These are phyloP conservation scores for Prunus fruticosa DNA, from an alignment of 306 rosid genomes.

Conservation along the genomic window DNA sequence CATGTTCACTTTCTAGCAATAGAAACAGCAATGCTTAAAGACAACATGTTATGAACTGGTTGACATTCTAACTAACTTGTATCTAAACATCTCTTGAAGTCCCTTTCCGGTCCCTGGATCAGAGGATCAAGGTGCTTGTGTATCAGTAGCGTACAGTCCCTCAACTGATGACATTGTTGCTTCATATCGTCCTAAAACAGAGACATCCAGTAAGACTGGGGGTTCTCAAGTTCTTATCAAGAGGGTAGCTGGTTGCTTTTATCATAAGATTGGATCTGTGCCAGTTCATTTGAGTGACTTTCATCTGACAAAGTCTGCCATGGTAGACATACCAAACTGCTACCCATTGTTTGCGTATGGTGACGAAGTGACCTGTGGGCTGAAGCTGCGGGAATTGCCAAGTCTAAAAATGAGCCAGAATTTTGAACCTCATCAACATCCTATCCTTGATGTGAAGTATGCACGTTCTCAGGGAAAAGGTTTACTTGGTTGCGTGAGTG, in stretches of 20 bases:
- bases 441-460: conserved; percentile 19
- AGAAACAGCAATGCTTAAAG: not conserved
- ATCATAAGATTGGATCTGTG: not conserved
- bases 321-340: conserved; percentile 3
- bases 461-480: conserved; percentile 5
- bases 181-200: conserved; percentile 7
- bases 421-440: conserved; percentile 18
- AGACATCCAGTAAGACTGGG: not conserved
- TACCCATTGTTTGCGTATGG: conserved; percentile 11
- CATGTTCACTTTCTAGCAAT: not conserved
- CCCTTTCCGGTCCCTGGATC: conserved; percentile 9
- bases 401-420: conserved; percentile 8
- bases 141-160: conserved; percentile 10
- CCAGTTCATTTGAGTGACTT: not conserved
- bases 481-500: conserved; percentile 12
- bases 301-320: conserved; percentile 10
- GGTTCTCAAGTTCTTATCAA: conserved; percentile 20
- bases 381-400: conserved; percentile 14
- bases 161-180: conserved; percentile 18
- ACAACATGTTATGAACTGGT: not conserved
- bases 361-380: conserved; percentile 8
- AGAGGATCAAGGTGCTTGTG: conserved; percentile 11
- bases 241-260: conserved; percentile 7
- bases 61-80: not conserved
- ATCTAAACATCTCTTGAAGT: conserved; percentile 1